Conservation (phyloP, 192 early-diverging fungal species). For the Entomortierella beljakovae region DNA sequence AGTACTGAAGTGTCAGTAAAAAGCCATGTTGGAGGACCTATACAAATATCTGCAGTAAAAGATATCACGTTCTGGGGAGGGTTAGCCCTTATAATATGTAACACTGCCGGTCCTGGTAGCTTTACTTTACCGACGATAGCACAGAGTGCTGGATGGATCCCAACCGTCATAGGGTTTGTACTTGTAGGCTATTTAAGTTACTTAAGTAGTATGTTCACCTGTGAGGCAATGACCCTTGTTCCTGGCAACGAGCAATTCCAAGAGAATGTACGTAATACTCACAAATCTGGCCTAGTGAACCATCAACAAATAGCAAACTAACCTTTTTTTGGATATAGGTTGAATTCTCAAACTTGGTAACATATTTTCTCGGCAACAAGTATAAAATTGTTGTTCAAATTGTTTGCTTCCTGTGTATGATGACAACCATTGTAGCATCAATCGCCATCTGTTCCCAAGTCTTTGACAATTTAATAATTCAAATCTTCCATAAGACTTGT, state of each 20-base stretch:
- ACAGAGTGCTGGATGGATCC: slow-evolving; percentile 40
- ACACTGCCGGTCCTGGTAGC: slow-evolving; percentile 55
- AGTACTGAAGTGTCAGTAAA: not conserved
- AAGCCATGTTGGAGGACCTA: not conserved
- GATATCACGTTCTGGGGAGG: slow-evolving; percentile 60
- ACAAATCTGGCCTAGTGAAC: too few relatives aligned
- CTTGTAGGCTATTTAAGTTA: slow-evolving; percentile 67
- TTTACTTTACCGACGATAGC: slow-evolving; percentile 40
- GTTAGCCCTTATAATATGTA: slow-evolving; percentile 53
- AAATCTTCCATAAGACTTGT: slow-evolving; percentile 71
- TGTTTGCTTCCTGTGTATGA: slow-evolving; percentile 73
- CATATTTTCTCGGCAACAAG: slow-evolving; percentile 71
- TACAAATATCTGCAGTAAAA: slow-evolving; percentile 11
- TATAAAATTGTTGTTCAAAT: slow-evolving; percentile 73
- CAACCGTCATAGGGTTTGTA: slow-evolving; percentile 64
- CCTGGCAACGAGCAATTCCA: slow-evolving; percentile 80
- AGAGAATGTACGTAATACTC: slow-evolving; percentile 49
- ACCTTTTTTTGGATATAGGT: slow-evolving; percentile 26
- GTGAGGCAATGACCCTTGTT: slow-evolving; percentile 75
- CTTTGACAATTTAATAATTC: slow-evolving; percentile 74
- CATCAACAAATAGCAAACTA: not conserved
- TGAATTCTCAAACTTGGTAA: slow-evolving; percentile 77
- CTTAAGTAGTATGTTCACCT: slow-evolving; percentile 72
- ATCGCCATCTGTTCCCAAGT: slow-evolving; percentile 77
- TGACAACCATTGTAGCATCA: slow-evolving; percentile 77